Evolutionary conservation across 2,329 filamentous ascomycete genomes (phyloP).

Genomic region (Knoxdaviesia proteae): DNA sequence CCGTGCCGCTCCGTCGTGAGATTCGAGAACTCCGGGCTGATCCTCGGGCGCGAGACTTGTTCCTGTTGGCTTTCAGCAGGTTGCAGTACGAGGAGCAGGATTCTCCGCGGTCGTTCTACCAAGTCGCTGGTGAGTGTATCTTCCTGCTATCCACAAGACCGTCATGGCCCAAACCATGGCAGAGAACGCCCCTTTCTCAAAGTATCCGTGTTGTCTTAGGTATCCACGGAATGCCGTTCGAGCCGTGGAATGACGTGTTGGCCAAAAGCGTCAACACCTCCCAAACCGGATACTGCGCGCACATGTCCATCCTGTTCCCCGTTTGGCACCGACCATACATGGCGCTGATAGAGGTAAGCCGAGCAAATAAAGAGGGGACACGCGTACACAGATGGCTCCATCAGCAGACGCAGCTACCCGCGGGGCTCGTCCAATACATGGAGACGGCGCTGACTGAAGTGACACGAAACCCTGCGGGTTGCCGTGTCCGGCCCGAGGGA

Average conservation of each 20-base stretch:
- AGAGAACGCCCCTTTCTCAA: background rate
- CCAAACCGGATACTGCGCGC: slow-evolving; percentile 52
- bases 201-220: slow-evolving; percentile 20
- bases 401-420: background rate
- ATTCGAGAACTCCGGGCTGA: slow-evolving; percentile 45
- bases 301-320: slow-evolving; percentile 55
- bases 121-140: slow-evolving; percentile 42
- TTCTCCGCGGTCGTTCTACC: slow-evolving; percentile 50
- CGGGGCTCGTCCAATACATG: background rate
- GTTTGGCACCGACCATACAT: slow-evolving; percentile 74
- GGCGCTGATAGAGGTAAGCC: slow-evolving; percentile 31
- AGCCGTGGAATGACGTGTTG: slow-evolving; percentile 29
- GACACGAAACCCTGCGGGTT: no score
- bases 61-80: slow-evolving; percentile 51
- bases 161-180: background rate
- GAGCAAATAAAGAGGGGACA: no score
- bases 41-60: slow-evolving; percentile 52
- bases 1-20: slow-evolving; percentile 34
- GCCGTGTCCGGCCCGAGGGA: background rate
- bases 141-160: background rate
- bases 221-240: slow-evolving; percentile 58
- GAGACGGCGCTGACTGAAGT: background rate
- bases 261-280: slow-evolving; percentile 15
- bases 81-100: slow-evolving; percentile 48
- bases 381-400: no score